phyloP scores from a whole-genome alignment of 2,329 filamentous ascomycete species.

The Fusarium sp. region DNA sequence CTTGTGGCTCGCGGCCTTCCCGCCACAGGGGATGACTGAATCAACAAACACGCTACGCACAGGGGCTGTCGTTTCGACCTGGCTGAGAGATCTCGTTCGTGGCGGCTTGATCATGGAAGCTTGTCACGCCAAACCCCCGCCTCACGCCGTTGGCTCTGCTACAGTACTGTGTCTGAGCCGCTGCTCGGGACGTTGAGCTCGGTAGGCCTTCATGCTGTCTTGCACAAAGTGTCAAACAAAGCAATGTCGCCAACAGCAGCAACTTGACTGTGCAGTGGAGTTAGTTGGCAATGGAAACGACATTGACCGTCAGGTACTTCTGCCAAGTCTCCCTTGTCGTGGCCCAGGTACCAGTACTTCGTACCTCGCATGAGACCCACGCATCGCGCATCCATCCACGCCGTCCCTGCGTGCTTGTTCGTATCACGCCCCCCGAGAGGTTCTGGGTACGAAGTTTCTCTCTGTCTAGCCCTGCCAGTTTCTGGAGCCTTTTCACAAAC shows the following conservation, averaged over 20 bases:
- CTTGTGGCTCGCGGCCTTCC: slow-evolving; percentile 23
- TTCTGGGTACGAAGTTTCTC: slow-evolving; percentile 23
- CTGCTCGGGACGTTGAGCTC: neutral
- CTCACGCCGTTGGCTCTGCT: slow-evolving; percentile 22
- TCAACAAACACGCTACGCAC: slow-evolving; percentile 17
- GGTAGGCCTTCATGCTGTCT: neutral
- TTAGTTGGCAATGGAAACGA: slow-evolving; percentile 13
- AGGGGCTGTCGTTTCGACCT: slow-evolving; percentile 26
- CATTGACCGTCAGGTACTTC: slow-evolving; percentile 18
- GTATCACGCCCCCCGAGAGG: slow-evolving; percentile 30
- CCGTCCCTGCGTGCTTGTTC: slow-evolving; percentile 42
- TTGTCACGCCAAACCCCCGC: slow-evolving; percentile 31
- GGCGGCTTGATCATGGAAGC: slow-evolving; percentile 28
- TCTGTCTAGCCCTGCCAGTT: slow-evolving; percentile 15
- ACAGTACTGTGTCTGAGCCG: neutral
- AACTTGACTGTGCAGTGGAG: slow-evolving; percentile 23
- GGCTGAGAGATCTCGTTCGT: slow-evolving; percentile 35
- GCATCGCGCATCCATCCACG: slow-evolving; percentile 35
- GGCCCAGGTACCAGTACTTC: slow-evolving; percentile 39
- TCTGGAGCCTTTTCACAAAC: slow-evolving; percentile 21
- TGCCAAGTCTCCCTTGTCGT: slow-evolving; percentile 25
- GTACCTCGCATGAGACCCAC: slow-evolving; percentile 41
- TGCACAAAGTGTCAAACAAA: slow-evolving; percentile 16
- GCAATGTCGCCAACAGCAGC: slow-evolving; percentile 26
- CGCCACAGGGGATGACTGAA: slow-evolving; percentile 15